Conservation (phyloP, 2,329 filamentous ascomycete species). For the Sclerotinia subarctica region DNA sequence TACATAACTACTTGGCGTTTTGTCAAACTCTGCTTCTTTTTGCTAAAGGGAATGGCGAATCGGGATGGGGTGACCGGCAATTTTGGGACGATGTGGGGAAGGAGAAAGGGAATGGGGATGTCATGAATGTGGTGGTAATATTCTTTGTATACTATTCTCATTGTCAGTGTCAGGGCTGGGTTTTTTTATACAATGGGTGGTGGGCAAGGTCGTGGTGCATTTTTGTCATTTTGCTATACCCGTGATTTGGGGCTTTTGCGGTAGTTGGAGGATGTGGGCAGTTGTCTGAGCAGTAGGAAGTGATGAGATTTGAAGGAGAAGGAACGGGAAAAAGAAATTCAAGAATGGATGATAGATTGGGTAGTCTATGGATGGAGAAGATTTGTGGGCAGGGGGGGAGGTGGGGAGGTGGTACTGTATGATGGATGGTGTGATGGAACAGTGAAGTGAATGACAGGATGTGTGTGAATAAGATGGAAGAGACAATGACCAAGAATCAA, state of each 20-base stretch:
- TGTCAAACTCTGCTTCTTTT: constrained; percentile 2
- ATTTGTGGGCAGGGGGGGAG: background rate
- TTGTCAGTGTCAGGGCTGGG: background rate
- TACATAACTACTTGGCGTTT: constrained; percentile 7
- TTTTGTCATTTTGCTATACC: constrained; percentile 13
- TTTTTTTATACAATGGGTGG: background rate
- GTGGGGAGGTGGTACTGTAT: background rate
- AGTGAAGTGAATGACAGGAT: too few species aligned
- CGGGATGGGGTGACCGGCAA: background rate
- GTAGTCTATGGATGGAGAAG: background rate
- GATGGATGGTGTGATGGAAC: background rate
- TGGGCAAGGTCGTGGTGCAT: background rate
- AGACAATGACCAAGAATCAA: constrained; percentile 2
- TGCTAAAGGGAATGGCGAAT: constrained; percentile 8
- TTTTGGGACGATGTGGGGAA: background rate
- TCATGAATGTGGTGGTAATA: constrained; percentile 13
- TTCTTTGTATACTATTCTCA: constrained; percentile 15
- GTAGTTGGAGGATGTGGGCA: background rate
- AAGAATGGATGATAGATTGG: background rate
- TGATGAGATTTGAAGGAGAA: background rate
- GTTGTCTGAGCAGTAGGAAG: background rate
- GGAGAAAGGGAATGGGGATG: background rate
- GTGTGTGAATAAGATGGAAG: too few species aligned
- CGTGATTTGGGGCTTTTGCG: constrained; percentile 8
- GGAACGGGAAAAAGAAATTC: background rate